Evolutionary conservation across 495 filamentous ascomycete genomes (phyloP).

Genomic region (Filosporella fistucella): DNA sequence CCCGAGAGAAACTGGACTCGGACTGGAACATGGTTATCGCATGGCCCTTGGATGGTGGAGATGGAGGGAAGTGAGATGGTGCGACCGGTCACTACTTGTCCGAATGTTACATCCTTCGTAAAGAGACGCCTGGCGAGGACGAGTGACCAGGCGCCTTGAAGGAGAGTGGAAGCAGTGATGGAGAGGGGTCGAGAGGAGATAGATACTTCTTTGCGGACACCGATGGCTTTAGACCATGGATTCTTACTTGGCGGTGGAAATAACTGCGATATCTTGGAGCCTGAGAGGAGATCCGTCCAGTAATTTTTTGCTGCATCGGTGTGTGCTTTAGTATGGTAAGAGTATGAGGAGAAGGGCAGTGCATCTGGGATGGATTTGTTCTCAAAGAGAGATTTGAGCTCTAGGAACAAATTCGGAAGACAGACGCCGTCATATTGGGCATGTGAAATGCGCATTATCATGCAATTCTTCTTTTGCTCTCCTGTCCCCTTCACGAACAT

Average conservation of each 20-base stretch:
- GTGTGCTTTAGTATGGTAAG: neutral
- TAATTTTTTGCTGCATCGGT: conserved; percentile 40
- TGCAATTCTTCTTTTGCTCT: conserved; percentile 25
- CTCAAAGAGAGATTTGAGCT: conserved; percentile 48
- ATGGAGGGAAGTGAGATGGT: conserved; percentile 27
- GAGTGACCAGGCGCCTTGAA: conserved; percentile 60
- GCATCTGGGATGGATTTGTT: conserved; percentile 37
- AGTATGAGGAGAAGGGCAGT: conserved; percentile 37
- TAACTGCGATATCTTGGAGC: conserved; percentile 39
- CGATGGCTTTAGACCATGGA: conserved; percentile 5
- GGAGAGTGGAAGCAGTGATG: conserved; percentile 48
- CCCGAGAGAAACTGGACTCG: conserved; percentile 28
- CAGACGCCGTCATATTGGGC: conserved; percentile 73
- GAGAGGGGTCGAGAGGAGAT: conserved; percentile 37
- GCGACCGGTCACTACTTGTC: conserved; percentile 55
- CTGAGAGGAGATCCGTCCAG: conserved; percentile 51
- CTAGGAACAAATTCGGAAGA: conserved; percentile 54
- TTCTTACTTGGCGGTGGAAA: conserved; percentile 4
- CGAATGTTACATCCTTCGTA: conserved; percentile 53
- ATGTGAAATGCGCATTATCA: conserved; percentile 65
- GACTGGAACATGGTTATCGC: conserved; percentile 34
- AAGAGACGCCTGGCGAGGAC: conserved; percentile 46
- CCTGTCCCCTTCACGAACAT: conserved; percentile 47
- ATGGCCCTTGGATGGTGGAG: conserved; percentile 28
- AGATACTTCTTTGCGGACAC: conserved; percentile 39